Evolutionary conservation across 2,329 filamentous ascomycete genomes (phyloP).

Genomic region (Trichoderma gracile): DNA sequence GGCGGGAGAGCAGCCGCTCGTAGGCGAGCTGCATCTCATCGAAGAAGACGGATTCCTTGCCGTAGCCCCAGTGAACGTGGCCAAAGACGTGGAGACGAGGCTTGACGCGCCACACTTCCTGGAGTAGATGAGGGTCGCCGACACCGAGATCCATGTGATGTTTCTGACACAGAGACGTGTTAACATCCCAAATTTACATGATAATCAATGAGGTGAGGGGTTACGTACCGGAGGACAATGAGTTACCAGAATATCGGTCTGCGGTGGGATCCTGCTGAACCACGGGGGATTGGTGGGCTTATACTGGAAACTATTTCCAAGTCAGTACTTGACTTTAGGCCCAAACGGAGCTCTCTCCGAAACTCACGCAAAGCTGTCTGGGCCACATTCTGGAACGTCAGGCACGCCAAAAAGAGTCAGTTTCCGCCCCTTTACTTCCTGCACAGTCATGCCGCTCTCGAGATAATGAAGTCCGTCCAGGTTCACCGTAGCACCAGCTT

Average conservation of each 20-base stretch:
- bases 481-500: constrained; percentile 56
- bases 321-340: not conserved
- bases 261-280: constrained; percentile 67
- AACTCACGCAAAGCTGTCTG: constrained; percentile 61
- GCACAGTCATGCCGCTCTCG: constrained; percentile 64
- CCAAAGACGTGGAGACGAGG: constrained; percentile 81
- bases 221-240: constrained; percentile 69
- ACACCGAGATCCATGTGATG: constrained; percentile 69
- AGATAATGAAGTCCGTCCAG: constrained; percentile 74
- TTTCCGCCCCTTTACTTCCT: constrained; percentile 61
- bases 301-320: constrained; percentile 67
- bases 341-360: not conserved
- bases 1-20: constrained; percentile 60
- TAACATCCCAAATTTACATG: not conserved
- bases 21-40: constrained; percentile 72
- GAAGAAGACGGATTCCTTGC: constrained; percentile 69
- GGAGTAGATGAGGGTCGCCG: constrained; percentile 69
- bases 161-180: constrained; percentile 43
- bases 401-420: constrained; percentile 73
- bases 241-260: constrained; percentile 78
- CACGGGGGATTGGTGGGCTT: constrained; percentile 65
- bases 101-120: constrained; percentile 71
- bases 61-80: constrained; percentile 77
- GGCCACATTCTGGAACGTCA: constrained; percentile 76
- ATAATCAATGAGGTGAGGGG: constrained; percentile 24